phyloP scores from a whole-genome alignment of 73 alveolate species.

The Durusdinium trenchii region DNA sequence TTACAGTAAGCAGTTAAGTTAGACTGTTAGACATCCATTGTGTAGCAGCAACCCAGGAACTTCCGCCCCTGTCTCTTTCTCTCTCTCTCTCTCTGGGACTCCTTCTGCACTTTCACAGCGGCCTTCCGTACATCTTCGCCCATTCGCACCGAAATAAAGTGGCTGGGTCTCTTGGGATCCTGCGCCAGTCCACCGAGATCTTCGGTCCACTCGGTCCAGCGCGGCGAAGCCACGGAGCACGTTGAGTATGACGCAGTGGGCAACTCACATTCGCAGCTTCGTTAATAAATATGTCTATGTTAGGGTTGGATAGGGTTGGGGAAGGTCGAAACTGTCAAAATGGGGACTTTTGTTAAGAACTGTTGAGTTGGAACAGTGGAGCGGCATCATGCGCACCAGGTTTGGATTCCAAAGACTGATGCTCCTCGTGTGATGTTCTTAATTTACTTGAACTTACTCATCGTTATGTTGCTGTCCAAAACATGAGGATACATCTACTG shows the following conservation, averaged over 20 bases:
- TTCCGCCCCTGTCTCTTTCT: background rate
- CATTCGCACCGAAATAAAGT: conserved; percentile 20
- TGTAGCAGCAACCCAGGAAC: too few species aligned
- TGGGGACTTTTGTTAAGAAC: background rate
- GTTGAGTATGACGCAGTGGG: background rate
- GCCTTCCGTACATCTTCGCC: conserved; percentile 26
- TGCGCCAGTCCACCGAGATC: background rate
- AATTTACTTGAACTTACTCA: background rate
- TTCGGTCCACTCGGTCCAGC: background rate
- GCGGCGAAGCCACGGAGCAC: background rate
- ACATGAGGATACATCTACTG: too few species aligned
- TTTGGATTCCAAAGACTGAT: background rate
- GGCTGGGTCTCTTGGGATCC: conserved; percentile 60
- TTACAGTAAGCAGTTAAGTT: too few species aligned
- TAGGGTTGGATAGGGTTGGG: background rate
- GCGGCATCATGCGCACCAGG: background rate
- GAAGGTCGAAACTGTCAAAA: background rate
- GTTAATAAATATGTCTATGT: background rate
- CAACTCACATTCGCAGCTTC: background rate
- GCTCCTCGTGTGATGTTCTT: background rate
- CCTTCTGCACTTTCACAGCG: background rate
- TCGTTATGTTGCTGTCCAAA: too few species aligned
- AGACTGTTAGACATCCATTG: too few species aligned
- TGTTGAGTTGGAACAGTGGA: background rate
- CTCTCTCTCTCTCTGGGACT: background rate